Base-by-base conservation (phyloP, 1,284 basidiomycete genomes). In the Omphalotus olearius region DNA sequence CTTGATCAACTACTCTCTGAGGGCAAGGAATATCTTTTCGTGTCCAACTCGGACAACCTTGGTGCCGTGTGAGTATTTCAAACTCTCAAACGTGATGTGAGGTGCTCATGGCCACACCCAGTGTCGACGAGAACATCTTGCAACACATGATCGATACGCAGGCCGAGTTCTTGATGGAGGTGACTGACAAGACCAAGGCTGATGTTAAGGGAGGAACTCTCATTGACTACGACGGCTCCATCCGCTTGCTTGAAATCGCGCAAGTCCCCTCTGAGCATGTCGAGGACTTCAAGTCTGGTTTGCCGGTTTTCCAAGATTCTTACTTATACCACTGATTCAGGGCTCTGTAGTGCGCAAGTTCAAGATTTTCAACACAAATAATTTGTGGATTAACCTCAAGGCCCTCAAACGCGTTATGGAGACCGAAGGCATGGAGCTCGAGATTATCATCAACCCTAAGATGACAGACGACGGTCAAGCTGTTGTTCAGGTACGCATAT, bases 181-280 rank as follows among this genome's bases (percentile, higher is more conserved):
- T 99, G 59, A 99, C 97, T 4, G 95, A 99, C 80, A 99, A 99
- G 85, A 99, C 97, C 67, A 99, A 99, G 80, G 97, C 97, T 54
- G 96, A 99, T 70, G 88, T 99, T 75, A 99, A 99, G 79, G 97
- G 97, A 81, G 97, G 97, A 74, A 99, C 97, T 48, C 81, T 97
- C 62, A 94, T 98, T 66, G 92, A 98, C 70, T 98, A 98, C 69
- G 91, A 99, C 45, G 97, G 96, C 54, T 86, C 84, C 39, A 84
- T 98, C 56, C 88, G 96, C 60, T 79, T 99, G 42, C 88, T 99
- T 57, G 97, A 99, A 77, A 95, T 99, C 57, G 97, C 97, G 17
- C 97, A 99, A 72, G 97, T 99, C 20, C 93, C 97, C 39, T 91
- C 88, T 46, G 97, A 99, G 70, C 97, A 99, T 68, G 84, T 95